Percentiles rank a stretch among this genome's conserved stretches.
phyloP scores from a whole-genome alignment of 2,329 filamentous ascomycete species.

The Alternaria atra region DNA sequence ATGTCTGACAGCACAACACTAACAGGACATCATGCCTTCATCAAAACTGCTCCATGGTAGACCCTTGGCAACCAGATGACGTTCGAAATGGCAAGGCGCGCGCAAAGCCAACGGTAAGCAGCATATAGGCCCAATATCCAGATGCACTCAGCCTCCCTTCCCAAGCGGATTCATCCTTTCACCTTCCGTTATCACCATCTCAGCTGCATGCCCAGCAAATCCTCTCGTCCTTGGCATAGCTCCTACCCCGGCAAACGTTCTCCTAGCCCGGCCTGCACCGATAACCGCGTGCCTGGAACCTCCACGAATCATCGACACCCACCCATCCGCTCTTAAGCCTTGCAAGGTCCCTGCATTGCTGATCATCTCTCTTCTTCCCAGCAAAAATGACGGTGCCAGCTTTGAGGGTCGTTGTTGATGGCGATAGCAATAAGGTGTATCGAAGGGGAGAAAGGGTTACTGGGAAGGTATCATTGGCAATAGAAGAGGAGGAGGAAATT shows the following conservation, averaged over 20 bases:
- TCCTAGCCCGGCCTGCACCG: slow-evolving; percentile 38
- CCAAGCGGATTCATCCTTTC: slow-evolving; percentile 24
- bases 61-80: slow-evolving; percentile 8
- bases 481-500: slow-evolving; percentile 40
- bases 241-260: slow-evolving; percentile 41
- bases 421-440: slow-evolving; percentile 40
- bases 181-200: slow-evolving; percentile 34
- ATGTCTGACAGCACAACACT: slow-evolving; percentile 7
- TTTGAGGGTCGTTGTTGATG: slow-evolving; percentile 44
- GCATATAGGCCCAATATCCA: slow-evolving; percentile 7
- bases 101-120: slow-evolving; percentile 8
- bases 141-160: slow-evolving; percentile 26
- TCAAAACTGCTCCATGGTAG: slow-evolving; percentile 12
- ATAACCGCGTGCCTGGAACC: slow-evolving; percentile 38
- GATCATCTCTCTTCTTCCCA: slow-evolving; percentile 21
- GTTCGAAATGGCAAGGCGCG: slow-evolving; percentile 4
- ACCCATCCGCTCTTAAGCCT: slow-evolving; percentile 28
- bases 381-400: slow-evolving; percentile 38
- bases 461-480: slow-evolving; percentile 42
- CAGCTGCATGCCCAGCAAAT: slow-evolving; percentile 39
- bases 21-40: slow-evolving; percentile 6
- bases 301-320: slow-evolving; percentile 24
- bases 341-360: slow-evolving; percentile 41
- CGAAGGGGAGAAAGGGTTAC: slow-evolving; percentile 45
- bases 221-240: slow-evolving; percentile 41